Evolutionary conservation across 1,139 yeast genomes (phyloP), one percentile per base, ranked within the genome.

Genomic region (Nadsonia starkeyi-henricii): DNA sequence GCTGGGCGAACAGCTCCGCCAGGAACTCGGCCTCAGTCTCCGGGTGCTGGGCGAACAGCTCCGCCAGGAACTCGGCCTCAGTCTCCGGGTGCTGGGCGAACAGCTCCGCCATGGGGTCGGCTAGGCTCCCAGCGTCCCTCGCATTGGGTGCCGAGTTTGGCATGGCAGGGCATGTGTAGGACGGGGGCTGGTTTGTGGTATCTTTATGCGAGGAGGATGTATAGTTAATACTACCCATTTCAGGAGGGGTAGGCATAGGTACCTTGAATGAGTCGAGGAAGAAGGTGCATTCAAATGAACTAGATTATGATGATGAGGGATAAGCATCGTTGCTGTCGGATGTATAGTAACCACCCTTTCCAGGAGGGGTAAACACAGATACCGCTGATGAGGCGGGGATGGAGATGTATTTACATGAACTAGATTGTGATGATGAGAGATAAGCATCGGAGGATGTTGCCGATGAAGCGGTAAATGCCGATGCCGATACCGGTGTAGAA

Each of bases 391-490:
- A 23, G 18, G 21, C 45, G 20, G 45, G 37, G 37, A 20, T 33
- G 21, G 37, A 26, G 37, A 5, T 3, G n/a, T 41, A 41, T n/a
- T 20, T 13, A 20, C 5, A 33, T 17, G 18, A n/a, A 44, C 48
- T 8, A 42, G 26, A 18, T 36, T 37, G 41, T 43, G 46, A 26
- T 42, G 23, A 23, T 23, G 28, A 20, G 9, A n/a, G 26, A 28
- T 26, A 37, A 43, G 41, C 15, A 37, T 39, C 26, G 20, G 20
- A n/a, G 15, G 39, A 43, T n/a, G 41, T 30, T 9, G 41, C 28
- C 21, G 48, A 47, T 15, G 28, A 41, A 28, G 42, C 17, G 17
- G 39, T 44, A 17, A 43, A 21, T 21, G 23, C n/a, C 19, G 45
- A 42, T 15, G 45, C 33, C 39, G 42, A 23, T n/a, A 39, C 42